A percentile compares a stretch with the other conserved stretches of the same genome.
These are phyloP conservation scores for Graphilbum sp. DNA, from an alignment of 2,329 filamentous ascomycete species.

Conservation along the genomic window DNA sequence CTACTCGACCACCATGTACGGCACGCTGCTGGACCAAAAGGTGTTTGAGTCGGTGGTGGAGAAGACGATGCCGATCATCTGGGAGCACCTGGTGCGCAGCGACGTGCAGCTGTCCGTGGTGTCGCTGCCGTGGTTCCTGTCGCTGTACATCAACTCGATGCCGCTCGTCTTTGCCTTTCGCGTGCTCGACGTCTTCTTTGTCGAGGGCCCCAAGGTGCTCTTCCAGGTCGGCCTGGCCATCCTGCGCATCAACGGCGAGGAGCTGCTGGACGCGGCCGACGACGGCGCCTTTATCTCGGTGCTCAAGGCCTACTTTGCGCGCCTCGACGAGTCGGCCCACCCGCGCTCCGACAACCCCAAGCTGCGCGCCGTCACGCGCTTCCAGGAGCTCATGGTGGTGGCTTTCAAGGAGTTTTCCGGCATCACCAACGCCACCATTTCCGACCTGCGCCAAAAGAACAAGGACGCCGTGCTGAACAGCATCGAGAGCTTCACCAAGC, in stretches of 20 bases:
- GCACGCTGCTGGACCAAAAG: slow-evolving; percentile 86
- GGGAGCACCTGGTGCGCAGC: slow-evolving; percentile 93
- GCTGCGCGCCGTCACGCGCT: slow-evolving; percentile 79
- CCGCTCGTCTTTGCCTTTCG: slow-evolving; percentile 93
- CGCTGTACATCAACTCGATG: slow-evolving; percentile 98
- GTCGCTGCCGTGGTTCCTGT: slow-evolving; percentile 94
- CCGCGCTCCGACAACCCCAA: slow-evolving; percentile 93
- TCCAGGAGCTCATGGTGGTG: slow-evolving; percentile 97
- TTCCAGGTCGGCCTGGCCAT: slow-evolving; percentile 98
- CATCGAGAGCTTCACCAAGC: slow-evolving; percentile 93
- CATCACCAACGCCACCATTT: slow-evolving; percentile 85
- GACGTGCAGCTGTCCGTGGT: slow-evolving; percentile 96
- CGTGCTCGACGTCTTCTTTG: slow-evolving; percentile 93
- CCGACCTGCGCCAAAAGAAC: slow-evolving; percentile 77
- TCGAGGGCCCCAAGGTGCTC: slow-evolving; percentile 91
- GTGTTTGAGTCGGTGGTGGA: slow-evolving; percentile 98
- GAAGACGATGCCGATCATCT: slow-evolving; percentile 94
- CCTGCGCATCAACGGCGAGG: slow-evolving; percentile 88
- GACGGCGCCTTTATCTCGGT: slow-evolving; percentile 96
- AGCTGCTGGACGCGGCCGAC: slow-evolving; percentile 80
- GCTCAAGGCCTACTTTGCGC: slow-evolving; percentile 84
- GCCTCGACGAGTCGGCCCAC: slow-evolving; percentile 88
- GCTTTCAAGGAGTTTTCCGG: slow-evolving; percentile 96
- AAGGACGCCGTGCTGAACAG: slow-evolving; percentile 89
- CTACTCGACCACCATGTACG: slow-evolving; percentile 98